Evolutionary conservation across 352 stramenopile species (phyloP).

Genomic region (Blastocystis sp.): DNA sequence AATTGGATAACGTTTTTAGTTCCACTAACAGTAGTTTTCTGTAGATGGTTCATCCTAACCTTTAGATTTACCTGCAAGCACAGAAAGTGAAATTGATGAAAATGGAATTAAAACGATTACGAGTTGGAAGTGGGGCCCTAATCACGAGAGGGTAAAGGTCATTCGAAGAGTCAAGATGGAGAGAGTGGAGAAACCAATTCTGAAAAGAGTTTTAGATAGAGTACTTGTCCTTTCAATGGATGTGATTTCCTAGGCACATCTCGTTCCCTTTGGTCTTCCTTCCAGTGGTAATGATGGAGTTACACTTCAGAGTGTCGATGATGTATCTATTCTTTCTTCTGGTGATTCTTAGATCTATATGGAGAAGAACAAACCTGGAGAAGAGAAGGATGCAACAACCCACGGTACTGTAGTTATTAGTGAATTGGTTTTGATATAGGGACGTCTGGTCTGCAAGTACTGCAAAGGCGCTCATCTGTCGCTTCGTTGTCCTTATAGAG

Average conservation of each 20-base stretch:
- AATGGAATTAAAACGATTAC: conserved; percentile 37
- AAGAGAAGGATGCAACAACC: conserved; percentile 13
- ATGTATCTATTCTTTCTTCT: background rate
- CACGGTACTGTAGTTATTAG: background rate
- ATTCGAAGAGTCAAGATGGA: background rate
- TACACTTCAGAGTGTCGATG: background rate
- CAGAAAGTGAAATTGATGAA: conserved; percentile 9
- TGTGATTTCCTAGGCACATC: background rate
- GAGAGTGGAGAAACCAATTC: background rate
- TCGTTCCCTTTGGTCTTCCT: conserved; percentile 32
- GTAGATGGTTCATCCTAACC: background rate
- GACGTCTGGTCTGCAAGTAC: background rate
- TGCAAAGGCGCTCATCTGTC: conserved; percentile 56
- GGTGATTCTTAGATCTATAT: conserved; percentile 26
- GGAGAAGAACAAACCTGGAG: background rate
- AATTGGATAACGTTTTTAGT: background rate
- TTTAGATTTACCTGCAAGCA: conserved; percentile 24
- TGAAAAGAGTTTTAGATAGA: conserved; percentile 30
- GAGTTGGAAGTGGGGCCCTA: conserved; percentile 34
- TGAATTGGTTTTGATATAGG: background rate
- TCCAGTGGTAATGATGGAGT: conserved; percentile 44
- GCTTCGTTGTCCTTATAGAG: conserved; percentile 15
- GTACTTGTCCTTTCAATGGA: background rate
- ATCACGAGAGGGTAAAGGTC: conserved; percentile 2
- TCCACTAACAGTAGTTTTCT: background rate